A percentile compares a stretch with the other conserved stretches of the same genome.
These are phyloP conservation scores for Puccinia polysora DNA, from an alignment of 1,284 basidiomycete species.

Conservation along the genomic window DNA sequence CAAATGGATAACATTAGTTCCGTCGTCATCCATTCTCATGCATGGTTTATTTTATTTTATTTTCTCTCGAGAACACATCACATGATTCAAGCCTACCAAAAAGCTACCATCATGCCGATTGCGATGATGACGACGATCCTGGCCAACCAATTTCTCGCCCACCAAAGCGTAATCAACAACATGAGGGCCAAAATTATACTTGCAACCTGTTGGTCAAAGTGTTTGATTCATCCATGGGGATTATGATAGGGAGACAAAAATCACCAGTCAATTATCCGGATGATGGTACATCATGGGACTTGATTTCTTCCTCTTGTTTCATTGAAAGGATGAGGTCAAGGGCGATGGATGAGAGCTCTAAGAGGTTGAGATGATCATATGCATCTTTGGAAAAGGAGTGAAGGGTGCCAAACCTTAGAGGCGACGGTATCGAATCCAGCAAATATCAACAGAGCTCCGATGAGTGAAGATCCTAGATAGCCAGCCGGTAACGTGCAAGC, in stretches of 20 bases:
- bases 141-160: constrained; percentile 40
- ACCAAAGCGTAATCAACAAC: constrained; percentile 35
- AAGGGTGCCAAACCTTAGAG: constrained; percentile 69
- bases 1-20: too few relatives aligned
- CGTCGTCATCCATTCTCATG: too few relatives aligned
- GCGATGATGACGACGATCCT: constrained; percentile 27
- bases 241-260: constrained; percentile 55
- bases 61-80: background rate
- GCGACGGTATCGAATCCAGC: constrained; percentile 90
- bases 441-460: constrained; percentile 80
- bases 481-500: constrained; percentile 76
- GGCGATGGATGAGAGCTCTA: too few relatives aligned
- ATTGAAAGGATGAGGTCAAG: too few relatives aligned
- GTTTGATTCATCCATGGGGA: constrained; percentile 58
- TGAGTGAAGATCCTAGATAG: constrained; percentile 84
- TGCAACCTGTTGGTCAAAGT: too few relatives aligned
- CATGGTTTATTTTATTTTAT: too few relatives aligned
- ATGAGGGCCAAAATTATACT: constrained; percentile 12
- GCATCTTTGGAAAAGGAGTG: constrained; percentile 5
- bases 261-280: too few relatives aligned
- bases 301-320: too few relatives aligned
- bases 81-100: background rate
- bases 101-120: constrained; percentile 33
- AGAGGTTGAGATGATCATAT: constrained; percentile 44
- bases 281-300: too few relatives aligned